A percentile compares a stretch with the other conserved stretches of the same genome.
Conservation (phyloP, 2,329 filamentous ascomycete species). For the Chalaropsis thielavioides region DNA sequence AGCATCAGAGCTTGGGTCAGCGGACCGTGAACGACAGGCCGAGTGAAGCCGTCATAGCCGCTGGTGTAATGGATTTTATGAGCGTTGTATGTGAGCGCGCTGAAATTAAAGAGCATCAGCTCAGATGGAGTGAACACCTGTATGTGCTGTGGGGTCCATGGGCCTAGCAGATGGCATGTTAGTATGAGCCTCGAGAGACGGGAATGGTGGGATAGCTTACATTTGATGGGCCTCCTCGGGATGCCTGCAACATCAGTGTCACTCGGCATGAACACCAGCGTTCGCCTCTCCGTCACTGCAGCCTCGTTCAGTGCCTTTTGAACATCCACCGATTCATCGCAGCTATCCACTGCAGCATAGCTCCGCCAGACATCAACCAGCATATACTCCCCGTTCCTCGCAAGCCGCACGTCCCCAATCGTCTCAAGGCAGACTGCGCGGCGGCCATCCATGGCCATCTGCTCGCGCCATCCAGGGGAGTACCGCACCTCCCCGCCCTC, state of each 20-base stretch:
- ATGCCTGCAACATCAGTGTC: constrained; percentile 18
- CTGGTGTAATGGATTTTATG: constrained; percentile 78
- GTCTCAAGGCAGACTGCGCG: constrained; percentile 33
- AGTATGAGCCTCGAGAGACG: not conserved
- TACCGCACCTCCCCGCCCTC: constrained; percentile 61
- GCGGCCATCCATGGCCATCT: constrained; percentile 28
- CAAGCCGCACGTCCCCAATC: constrained; percentile 28
- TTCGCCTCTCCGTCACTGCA: constrained; percentile 34
- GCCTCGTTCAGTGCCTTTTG: constrained; percentile 17
- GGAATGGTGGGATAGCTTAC: constrained; percentile 19
- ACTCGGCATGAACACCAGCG: constrained; percentile 38
- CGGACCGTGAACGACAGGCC: constrained; percentile 75
- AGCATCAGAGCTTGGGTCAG: constrained; percentile 66
- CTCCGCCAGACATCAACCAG: constrained; percentile 38
- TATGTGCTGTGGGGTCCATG: constrained; percentile 1
- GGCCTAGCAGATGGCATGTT: not conserved
- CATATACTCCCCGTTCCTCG: constrained; percentile 27
- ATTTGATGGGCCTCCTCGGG: constrained; percentile 21
- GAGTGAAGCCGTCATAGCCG: constrained; percentile 56
- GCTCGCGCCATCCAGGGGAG: constrained; percentile 22
- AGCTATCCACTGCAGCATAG: constrained; percentile 27
- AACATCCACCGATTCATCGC: not conserved
- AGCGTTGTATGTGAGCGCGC: constrained; percentile 80
- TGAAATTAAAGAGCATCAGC: constrained; percentile 74
- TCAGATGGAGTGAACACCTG: constrained; percentile 50